Evolutionary conservation across 305 asterid genomes (phyloP).

Genomic region (Plantago rigida): DNA sequence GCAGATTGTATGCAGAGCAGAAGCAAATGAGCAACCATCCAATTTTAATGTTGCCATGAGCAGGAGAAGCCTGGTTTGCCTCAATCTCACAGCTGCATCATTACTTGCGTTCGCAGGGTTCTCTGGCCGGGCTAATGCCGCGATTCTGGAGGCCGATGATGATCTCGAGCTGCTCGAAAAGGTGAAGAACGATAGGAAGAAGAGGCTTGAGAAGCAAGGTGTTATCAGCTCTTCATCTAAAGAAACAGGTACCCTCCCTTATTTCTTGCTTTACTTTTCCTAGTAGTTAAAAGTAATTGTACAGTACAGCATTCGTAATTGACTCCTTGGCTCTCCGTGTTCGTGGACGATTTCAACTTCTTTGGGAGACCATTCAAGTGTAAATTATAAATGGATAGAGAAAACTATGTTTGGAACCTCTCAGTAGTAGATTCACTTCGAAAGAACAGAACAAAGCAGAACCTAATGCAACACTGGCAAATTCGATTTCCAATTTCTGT

Average conservation of each 20-base stretch:
- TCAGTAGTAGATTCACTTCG: no score
- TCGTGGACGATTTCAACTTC: no score
- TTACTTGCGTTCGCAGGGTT: slow-evolving; percentile 22
- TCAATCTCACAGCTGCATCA: slow-evolving; percentile 28
- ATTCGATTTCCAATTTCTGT: no score
- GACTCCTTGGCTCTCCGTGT: background rate
- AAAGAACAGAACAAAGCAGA: no score
- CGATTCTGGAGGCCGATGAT: slow-evolving; percentile 84
- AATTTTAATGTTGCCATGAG: slow-evolving; percentile 18
- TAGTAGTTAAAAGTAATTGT: background rate
- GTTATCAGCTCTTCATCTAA: slow-evolving; percentile 44
- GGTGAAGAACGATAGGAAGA: slow-evolving; percentile 75
- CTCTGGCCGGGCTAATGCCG: slow-evolving; percentile 48
- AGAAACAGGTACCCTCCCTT: slow-evolving; percentile 48
- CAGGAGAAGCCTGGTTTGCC: slow-evolving; percentile 43
- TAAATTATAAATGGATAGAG: no score
- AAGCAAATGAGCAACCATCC: slow-evolving; percentile 33
- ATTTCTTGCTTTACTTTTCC: background rate
- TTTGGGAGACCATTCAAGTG: no score
- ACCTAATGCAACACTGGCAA: no score
- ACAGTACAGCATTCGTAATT: background rate
- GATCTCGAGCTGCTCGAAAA: slow-evolving; percentile 74
- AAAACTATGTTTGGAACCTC: no score
- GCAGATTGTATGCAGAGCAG: slow-evolving; percentile 33
- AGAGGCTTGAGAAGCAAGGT: slow-evolving; percentile 69